Evolutionary conservation across 31 red algal species (phyloP), one percentile per base, ranked within the genome.

Genomic region (Asparagopsis taxiformis): DNA sequence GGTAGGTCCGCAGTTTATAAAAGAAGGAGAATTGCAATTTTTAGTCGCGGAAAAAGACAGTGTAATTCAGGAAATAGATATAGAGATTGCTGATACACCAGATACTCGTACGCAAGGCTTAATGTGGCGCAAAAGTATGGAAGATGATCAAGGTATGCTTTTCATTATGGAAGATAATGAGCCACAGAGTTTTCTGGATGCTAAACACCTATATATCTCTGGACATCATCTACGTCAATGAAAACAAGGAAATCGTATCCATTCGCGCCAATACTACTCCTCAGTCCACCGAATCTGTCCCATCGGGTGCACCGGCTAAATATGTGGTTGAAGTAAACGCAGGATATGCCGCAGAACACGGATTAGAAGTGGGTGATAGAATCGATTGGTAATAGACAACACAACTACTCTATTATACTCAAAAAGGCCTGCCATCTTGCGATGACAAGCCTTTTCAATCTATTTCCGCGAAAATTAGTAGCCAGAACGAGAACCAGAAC

Each of bases 191-290:
- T 41, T 66, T 66, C 34, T 66, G 33, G 30, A 66, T 66, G 62
- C 8, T 11, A 43, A 66, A 66, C 34, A 66, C 62, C 34, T 66
- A 66, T 41, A 43, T 66, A 9, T 66, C 62, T 8, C 62, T 66
- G 8, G 62, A 66, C 33, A 66, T 66, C 38, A 66, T 66, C 34
- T 39, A 41, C 22, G 11, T 66, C 15, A 31, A 43, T 13, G 21
- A 8, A 17, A 9, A 39, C 9, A 41, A 41, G 33, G 38, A 66
- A 66, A 39, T 66, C 13, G 34, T 66, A 9, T 9, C 8, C 22
- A 39, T 66, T 11, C 8, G 6, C 22, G 33, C 36, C 10, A 34
- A 39, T 41, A 39, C 62, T 11, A 16, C 24, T 15, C 8, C 62
- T 16, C 34, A 43, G 28, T 43, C 8, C 16, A 9, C 8, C 16